Evolutionary conservation across 768 basidiomycete genomes (phyloP), one percentile per base, ranked within the genome.

Genomic region (Naganishia randhawae): DNA sequence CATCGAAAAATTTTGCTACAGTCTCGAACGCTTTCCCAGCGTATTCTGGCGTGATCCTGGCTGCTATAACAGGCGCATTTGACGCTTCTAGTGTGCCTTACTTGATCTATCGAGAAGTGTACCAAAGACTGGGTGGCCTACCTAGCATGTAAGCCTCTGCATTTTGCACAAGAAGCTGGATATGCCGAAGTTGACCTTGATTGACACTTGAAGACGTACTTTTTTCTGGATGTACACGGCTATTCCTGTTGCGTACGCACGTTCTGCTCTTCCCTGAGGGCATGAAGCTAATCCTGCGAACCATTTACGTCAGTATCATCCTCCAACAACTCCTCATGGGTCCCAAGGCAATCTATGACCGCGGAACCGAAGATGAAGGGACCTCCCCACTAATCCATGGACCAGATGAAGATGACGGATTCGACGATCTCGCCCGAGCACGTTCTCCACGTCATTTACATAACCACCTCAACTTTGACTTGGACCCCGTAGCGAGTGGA

Each of bases 1-100:
- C 19, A 22, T 50, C 29, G 31, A 7, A 33, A 29, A 17, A 22
- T 33, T 65, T 42, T 50, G 4, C 1, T n/a, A 25, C 51, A 74
- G 73, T 82, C 14, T 78, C 79, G 32, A 82, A 81, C 66, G 76
- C 81, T 3, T 82, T 82, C 71, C 81, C 81, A 1, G 50, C 68
- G 41, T 70, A 76, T 39, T 79, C 80, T 0, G 81, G 81, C 2
- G 73, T 82, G 35, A 77, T 81, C 52, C 76, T 82, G 39, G 77
- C 77, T 37, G 74, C 79, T 52, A 72, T 82, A 29, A 81, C 80
- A 3, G 81, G 81, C 17, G 79, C 81, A 0, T 82, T 82, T 67
- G 81, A 81, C 63, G 78, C 80, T 19, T 78, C 75, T 22, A 77
- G 75, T 29, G 55, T 81, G 3, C 80, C 81, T 0, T 80, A 75